These are phyloP conservation scores for Periconia sp. DNA, from an alignment of 2,329 filamentous ascomycete genomes.

Conservation along the genomic window DNA sequence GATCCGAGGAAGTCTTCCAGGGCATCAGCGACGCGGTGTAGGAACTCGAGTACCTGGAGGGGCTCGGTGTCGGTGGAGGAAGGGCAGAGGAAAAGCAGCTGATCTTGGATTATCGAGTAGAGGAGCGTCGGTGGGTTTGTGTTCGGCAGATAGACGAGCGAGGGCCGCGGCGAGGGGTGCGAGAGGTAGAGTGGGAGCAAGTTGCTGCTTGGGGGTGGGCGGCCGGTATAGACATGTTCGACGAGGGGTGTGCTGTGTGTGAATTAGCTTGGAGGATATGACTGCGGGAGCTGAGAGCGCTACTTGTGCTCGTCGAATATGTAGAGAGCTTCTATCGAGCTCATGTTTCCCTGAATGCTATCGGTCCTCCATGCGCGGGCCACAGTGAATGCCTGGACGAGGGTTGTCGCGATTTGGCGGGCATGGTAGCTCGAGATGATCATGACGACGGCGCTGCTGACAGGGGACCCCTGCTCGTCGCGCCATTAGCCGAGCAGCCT, in stretches of 20 bases:
- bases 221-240: conserved; percentile 84
- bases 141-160: conserved; percentile 82
- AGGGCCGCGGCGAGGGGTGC: conserved; percentile 80
- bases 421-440: conserved; percentile 28
- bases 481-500: conserved; percentile 1
- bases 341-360: conserved; percentile 44
- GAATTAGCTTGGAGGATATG: conserved; percentile 16
- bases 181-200: conserved; percentile 87
- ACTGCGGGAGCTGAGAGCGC: neutral
- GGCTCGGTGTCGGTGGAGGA: conserved; percentile 88
- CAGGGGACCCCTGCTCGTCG: conserved; percentile 3
- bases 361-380: too few species aligned
- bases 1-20: conserved; percentile 93
- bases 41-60: conserved; percentile 87
- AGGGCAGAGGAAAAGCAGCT: conserved; percentile 84
- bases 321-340: conserved; percentile 92
- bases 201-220: conserved; percentile 76
- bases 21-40: conserved; percentile 90
- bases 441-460: conserved; percentile 6
- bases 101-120: conserved; percentile 86
- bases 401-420: too few species aligned
- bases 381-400: too few species aligned
- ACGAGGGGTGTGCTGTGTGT: conserved; percentile 80
- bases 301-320: conserved; percentile 97
- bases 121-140: conserved; percentile 85